Evolutionary conservation across 2,329 filamentous ascomycete genomes (phyloP).

Genomic region (Corniculantispora saksenae): DNA sequence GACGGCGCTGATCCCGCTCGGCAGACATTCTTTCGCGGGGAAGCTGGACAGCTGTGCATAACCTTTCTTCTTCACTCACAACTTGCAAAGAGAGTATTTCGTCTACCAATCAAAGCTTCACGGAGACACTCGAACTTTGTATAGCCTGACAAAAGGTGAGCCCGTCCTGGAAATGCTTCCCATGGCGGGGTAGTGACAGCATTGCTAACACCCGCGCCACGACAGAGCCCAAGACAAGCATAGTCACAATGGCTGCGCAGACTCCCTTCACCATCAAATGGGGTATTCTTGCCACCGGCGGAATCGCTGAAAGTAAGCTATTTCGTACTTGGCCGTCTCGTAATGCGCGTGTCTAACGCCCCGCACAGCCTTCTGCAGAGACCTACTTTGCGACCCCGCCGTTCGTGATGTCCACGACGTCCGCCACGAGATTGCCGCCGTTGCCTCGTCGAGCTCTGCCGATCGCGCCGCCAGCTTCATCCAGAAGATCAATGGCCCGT

Average conservation of each 20-base stretch:
- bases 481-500: conserved; percentile 66
- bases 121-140: too few relatives aligned
- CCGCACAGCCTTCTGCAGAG: conserved; percentile 65
- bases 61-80: not conserved
- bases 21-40: not conserved
- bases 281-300: conserved; percentile 63
- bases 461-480: conserved; percentile 73
- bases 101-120: not conserved
- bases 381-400: conserved; percentile 73
- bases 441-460: conserved; percentile 74
- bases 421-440: conserved; percentile 75
- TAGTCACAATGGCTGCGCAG: conserved; percentile 38
- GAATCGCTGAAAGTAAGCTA: conserved; percentile 56
- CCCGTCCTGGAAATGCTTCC: not conserved
- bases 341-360: not conserved
- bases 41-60: not conserved
- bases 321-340: not conserved
- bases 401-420: conserved; percentile 71
- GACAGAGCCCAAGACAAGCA: not conserved
- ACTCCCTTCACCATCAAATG: conserved; percentile 53
- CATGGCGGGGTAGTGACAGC: conserved; percentile 1
- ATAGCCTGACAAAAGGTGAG: not conserved
- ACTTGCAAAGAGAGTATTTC: not conserved
- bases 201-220: not conserved
- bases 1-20: not conserved